Evolutionary conservation across 73 alveolate species (phyloP), one percentile per base, ranked within the genome.

Genomic region (Paramecium caudatum): DNA sequence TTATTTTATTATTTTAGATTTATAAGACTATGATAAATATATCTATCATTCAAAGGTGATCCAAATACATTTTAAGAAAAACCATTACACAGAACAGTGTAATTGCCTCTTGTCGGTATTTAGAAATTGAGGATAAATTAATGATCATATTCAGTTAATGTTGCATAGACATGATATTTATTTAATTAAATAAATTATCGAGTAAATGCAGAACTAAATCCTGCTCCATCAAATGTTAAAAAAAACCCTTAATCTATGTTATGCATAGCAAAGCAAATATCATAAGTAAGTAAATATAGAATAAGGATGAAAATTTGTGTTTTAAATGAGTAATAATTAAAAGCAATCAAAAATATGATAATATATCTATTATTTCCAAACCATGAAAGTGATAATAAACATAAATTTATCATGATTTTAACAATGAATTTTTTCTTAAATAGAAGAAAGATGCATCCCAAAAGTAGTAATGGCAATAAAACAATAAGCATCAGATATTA

Each of bases 181-280:
- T 19, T 41, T n/a, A 1, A 15, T 3, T 74, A 17, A 15, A 3
- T 21, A 41, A 74, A 74, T 27, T 19, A 21, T 10, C 88, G 49
- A 21, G 69, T 15, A 41, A 74, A 74, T 17, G 16, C 16, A 16
- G 88, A 36, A 21, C 88, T 74, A 21, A 74, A 74, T 10, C 37
- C 62, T 41, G 68, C 62, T 1, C 30, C 88, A 74, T 39, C 62
- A 10, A 74, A 1, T 9, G 25, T 45, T 21, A 74, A 19, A 17
- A 74, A 16, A 45, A 74, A 74, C 1, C 68, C 88, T 74, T 41
- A 45, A 41, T 45, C 12, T 3, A 74, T 39, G 21, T 74, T 74
- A n/a, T 74, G 88, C 62, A 41, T 74, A 2, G 88, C 88, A 74
- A 74, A 74, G 16, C 88, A 74, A 27, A 74, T 37, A 41, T 74